A percentile compares a stretch with the other conserved stretches of the same genome.
Evolutionary conservation across 192 early-diverging fungal genomes (phyloP).

Genomic region (Coemansia sp.): DNA sequence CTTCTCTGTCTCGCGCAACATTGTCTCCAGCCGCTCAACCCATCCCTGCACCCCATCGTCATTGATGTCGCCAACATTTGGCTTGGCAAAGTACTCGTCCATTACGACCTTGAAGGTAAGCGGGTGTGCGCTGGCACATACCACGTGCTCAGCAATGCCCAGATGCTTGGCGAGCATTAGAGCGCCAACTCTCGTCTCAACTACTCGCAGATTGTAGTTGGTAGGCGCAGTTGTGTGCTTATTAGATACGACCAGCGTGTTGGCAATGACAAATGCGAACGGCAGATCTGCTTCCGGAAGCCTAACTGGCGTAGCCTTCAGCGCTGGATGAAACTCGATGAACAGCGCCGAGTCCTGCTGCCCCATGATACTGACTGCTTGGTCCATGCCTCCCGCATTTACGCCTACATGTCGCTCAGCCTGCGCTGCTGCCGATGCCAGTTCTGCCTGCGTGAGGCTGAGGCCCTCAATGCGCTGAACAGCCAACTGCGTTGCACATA

Average conservation of each 20-base stretch:
- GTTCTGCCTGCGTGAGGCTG: conserved; percentile 26
- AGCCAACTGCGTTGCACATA: conserved; percentile 77
- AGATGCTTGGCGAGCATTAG: conserved; percentile 62
- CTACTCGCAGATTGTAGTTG: conserved; percentile 91
- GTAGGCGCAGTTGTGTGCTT: conserved; percentile 86
- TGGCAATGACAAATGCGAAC: conserved; percentile 85
- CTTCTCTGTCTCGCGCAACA: conserved; percentile 21
- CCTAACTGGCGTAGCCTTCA: conserved; percentile 63
- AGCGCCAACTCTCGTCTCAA: conserved; percentile 85
- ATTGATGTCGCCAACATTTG: not conserved
- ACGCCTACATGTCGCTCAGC: conserved; percentile 85
- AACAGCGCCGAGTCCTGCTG: conserved; percentile 71
- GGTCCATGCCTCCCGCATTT: conserved; percentile 85
- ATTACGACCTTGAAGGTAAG: conserved; percentile 55
- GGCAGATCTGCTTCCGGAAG: conserved; percentile 62
- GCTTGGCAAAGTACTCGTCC: conserved; percentile 36
- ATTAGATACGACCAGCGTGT: conserved; percentile 84
- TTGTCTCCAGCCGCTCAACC: conserved; percentile 33
- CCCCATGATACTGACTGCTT: conserved; percentile 87
- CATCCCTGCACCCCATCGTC: conserved; percentile 25
- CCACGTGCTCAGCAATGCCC: conserved; percentile 46
- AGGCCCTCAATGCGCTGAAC: conserved; percentile 54
- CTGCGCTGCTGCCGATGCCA: conserved; percentile 72
- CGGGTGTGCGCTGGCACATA: conserved; percentile 64
- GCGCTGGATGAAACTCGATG: conserved; percentile 82